Percentiles rank a stretch among this genome's conserved stretches.
Conservation (phyloP, 1,284 basidiomycete species). For the Ceratobasidium sp. region DNA sequence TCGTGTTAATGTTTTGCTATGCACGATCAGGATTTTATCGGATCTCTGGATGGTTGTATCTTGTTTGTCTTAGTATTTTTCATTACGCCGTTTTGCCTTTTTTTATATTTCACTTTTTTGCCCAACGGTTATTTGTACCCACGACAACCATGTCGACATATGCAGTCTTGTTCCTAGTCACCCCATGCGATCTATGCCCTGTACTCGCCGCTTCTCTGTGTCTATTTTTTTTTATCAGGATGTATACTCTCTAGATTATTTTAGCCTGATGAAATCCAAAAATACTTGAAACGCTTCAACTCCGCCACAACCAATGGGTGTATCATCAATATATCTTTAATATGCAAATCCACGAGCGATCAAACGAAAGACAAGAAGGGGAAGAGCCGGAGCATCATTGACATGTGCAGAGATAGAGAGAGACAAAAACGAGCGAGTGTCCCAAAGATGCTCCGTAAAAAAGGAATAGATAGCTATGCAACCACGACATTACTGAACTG, state of each 20-base stretch:
- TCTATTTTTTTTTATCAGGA: background rate
- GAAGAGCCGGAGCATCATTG: conserved; percentile 2
- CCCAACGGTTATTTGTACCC: conserved; percentile 12
- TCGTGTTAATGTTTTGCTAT: background rate
- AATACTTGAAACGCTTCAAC: conserved; percentile 3
- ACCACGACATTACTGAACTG: conserved; percentile 19
- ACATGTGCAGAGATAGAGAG: conserved; percentile 8
- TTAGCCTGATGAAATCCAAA: conserved; percentile 18
- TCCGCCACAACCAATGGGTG: background rate
- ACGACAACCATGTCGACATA: conserved; percentile 17
- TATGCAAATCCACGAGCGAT: conserved; percentile 11
- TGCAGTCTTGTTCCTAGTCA: background rate
- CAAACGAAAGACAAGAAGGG: background rate
- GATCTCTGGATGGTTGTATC: background rate
- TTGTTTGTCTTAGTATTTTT: conserved; percentile 10
- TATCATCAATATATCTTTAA: conserved; percentile 15
- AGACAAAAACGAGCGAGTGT: conserved; percentile 9
- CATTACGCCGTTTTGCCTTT: conserved; percentile 6
- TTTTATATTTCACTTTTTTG: conserved; percentile 4
- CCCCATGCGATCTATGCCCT: conserved; percentile 7
- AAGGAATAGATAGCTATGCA: conserved; percentile 29
- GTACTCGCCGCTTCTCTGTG: background rate
- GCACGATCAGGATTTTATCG: no score
- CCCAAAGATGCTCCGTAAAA: conserved; percentile 18
- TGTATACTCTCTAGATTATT: conserved; percentile 18